Evolutionary conservation across 169 alveolate genomes (phyloP).

Genomic region (Pseudocohnilembus persalinus): DNA sequence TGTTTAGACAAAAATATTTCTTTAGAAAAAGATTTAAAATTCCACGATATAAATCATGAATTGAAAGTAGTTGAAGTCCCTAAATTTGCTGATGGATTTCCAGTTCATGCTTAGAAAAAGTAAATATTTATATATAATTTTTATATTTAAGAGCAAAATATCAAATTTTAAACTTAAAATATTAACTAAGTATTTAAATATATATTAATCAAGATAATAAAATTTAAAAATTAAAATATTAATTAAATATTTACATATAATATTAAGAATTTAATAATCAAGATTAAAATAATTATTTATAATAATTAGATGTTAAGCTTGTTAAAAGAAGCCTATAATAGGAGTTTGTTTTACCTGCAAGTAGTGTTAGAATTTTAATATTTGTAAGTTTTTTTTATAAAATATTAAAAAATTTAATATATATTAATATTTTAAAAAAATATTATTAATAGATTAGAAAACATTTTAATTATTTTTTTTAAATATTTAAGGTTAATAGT

Average conservation of each 20-base stretch:
- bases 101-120: constrained; percentile 66
- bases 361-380: constrained; percentile 55
- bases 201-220: too few species aligned
- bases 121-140: not conserved
- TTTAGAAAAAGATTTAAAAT: constrained; percentile 9
- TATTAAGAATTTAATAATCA: not conserved
- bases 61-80: constrained; percentile 67
- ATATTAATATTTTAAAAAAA: too few species aligned
- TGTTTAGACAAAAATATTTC: constrained; percentile 48
- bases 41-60: constrained; percentile 45
- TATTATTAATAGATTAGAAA: not conserved
- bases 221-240: too few species aligned
- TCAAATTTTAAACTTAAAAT: too few species aligned
- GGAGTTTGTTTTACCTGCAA: constrained; percentile 75
- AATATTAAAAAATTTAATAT: too few species aligned
- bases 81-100: constrained; percentile 63
- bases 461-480: not conserved
- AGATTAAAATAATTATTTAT: not conserved
- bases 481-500: constrained; percentile 46
- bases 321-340: constrained; percentile 70
- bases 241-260: not conserved
- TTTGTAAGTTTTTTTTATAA: constrained; percentile 35
- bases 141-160: too few species aligned
- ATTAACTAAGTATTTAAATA: too few species aligned
- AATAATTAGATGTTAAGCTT: constrained; percentile 50